These are phyloP conservation scores for Colletotrichum musicola DNA, from an alignment of 2,329 filamentous ascomycete genomes.

Conservation along the genomic window DNA sequence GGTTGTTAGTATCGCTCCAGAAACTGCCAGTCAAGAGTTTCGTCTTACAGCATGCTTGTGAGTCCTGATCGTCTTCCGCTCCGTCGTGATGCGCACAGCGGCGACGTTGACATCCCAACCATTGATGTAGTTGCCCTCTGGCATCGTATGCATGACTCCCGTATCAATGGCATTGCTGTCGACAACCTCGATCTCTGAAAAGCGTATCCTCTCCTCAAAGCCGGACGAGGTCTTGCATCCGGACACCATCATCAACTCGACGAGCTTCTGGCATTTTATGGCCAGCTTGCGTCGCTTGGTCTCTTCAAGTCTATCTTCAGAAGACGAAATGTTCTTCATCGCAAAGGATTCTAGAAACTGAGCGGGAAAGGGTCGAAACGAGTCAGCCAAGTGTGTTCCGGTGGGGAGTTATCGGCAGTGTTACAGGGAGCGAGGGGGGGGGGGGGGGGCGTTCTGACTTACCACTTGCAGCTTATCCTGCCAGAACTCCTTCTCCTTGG, in stretches of 20 bases:
- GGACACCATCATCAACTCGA: conserved; percentile 99
- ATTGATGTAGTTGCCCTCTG: conserved; percentile 92
- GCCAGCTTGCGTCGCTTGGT: conserved; percentile 95
- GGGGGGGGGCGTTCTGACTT: conserved; percentile 53
- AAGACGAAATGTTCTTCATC: conserved; percentile 96
- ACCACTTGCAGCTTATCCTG: conserved; percentile 97
- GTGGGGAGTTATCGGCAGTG: conserved; percentile 4
- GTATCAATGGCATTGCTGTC: conserved; percentile 93
- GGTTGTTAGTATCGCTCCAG: not conserved
- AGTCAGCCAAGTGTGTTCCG: conserved; percentile 24
- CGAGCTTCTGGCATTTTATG: conserved; percentile 91
- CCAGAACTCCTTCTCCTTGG: conserved; percentile 99
- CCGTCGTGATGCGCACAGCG: conserved; percentile 82
- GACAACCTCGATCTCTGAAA: conserved; percentile 96
- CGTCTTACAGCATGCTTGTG: conserved; percentile 90
- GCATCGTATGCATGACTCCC: conserved; percentile 86
- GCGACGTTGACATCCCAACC: conserved; percentile 98
- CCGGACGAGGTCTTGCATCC: conserved; percentile 95
- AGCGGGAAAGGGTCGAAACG: conserved; percentile 27
- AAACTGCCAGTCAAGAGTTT: conserved; percentile 34
- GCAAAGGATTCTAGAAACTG: conserved; percentile 98
- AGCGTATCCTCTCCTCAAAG: conserved; percentile 96
- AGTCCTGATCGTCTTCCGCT: conserved; percentile 88
- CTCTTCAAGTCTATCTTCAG: conserved; percentile 94
- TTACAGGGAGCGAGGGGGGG: not conserved